Percentiles rank a stretch among this genome's conserved stretches.
Evolutionary conservation across 1,284 basidiomycete genomes (phyloP).

Genomic region (Laetiporus sulphureus): DNA sequence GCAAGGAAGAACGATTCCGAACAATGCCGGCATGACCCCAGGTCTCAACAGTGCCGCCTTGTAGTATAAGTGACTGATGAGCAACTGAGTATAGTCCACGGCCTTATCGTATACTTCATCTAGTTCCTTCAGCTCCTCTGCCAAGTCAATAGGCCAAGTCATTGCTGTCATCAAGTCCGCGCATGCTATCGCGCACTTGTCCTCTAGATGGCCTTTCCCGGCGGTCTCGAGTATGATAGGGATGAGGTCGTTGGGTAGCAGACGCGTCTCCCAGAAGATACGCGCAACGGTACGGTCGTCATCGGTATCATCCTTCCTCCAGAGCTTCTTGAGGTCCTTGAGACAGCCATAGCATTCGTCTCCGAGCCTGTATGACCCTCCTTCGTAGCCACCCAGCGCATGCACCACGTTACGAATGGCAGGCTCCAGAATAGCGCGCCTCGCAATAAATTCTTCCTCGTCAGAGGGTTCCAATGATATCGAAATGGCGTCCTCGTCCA

Average conservation of each 20-base stretch:
- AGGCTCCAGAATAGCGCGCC: slow-evolving; percentile 53
- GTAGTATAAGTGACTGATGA: slow-evolving; percentile 79
- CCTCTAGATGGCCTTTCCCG: slow-evolving; percentile 70
- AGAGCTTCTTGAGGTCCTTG: slow-evolving; percentile 90
- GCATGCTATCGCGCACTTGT: slow-evolving; percentile 80
- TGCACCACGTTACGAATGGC: slow-evolving; percentile 67
- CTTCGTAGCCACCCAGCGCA: slow-evolving; percentile 67
- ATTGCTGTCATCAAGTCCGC: slow-evolving; percentile 89
- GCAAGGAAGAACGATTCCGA: slow-evolving; percentile 65
- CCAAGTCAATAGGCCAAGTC: slow-evolving; percentile 96
- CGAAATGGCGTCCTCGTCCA: slow-evolving; percentile 32
- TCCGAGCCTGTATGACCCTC: slow-evolving; percentile 71
- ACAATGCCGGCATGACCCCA: slow-evolving; percentile 61
- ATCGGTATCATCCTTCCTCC: slow-evolving; percentile 92
- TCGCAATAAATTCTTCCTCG: slow-evolving; percentile 26
- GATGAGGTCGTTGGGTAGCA: slow-evolving; percentile 77
- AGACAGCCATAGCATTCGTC: slow-evolving; percentile 82
- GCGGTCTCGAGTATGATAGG: slow-evolving; percentile 79
- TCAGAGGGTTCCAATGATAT: slow-evolving; percentile 31
- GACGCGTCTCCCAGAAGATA: slow-evolving; percentile 79
- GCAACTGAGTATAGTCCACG: slow-evolving; percentile 82
- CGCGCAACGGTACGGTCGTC: slow-evolving; percentile 92
- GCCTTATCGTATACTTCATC: slow-evolving; percentile 71
- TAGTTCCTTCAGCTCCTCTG: slow-evolving; percentile 86
- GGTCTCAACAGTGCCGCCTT: slow-evolving; percentile 71